phyloP scores from a whole-genome alignment of 306 rosid genomes.

The Albizia julibrissin region DNA sequence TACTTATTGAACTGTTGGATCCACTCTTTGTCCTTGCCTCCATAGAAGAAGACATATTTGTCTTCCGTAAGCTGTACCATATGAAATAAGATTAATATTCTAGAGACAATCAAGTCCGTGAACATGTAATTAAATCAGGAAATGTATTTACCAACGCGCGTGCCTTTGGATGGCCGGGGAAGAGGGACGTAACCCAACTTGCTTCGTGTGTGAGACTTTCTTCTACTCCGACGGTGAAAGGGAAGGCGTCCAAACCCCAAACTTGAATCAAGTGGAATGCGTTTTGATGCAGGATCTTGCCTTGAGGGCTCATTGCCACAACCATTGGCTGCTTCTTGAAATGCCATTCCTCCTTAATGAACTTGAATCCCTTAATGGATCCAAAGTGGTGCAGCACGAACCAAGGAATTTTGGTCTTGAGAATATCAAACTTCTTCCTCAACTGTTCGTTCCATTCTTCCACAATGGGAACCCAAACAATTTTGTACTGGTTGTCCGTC shows the following conservation, averaged over 20 bases:
- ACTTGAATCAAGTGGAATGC: constrained; percentile 55
- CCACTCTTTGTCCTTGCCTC: constrained; percentile 52
- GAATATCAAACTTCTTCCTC: constrained; percentile 34
- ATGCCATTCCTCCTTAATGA: constrained; percentile 49
- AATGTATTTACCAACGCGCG: constrained; percentile 29
- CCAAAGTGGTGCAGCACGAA: constrained; percentile 29
- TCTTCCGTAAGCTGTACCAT: constrained; percentile 34
- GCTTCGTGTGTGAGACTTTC: background rate
- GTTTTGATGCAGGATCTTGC: constrained; percentile 45
- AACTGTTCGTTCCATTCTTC: constrained; percentile 48
- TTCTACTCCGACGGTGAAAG: constrained; percentile 28
- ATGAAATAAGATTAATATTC: background rate
- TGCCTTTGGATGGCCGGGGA: background rate
- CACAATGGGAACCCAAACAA: constrained; percentile 67
- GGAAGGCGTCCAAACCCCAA: constrained; percentile 53
- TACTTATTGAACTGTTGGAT: constrained; percentile 45
- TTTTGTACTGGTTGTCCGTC: constrained; percentile 28
- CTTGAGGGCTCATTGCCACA: constrained; percentile 44
- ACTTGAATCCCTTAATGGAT: constrained; percentile 43
- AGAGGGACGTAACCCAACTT: constrained; percentile 25
- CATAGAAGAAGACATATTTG: constrained; percentile 49
- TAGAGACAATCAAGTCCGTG: background rate
- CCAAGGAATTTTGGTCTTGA: constrained; percentile 58
- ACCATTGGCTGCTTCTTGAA: constrained; percentile 48
- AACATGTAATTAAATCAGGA: background rate